These are phyloP conservation scores for Alopecurus myosuroides DNA, from an alignment of 176 grass and related monocot species.

Conservation along the genomic window DNA sequence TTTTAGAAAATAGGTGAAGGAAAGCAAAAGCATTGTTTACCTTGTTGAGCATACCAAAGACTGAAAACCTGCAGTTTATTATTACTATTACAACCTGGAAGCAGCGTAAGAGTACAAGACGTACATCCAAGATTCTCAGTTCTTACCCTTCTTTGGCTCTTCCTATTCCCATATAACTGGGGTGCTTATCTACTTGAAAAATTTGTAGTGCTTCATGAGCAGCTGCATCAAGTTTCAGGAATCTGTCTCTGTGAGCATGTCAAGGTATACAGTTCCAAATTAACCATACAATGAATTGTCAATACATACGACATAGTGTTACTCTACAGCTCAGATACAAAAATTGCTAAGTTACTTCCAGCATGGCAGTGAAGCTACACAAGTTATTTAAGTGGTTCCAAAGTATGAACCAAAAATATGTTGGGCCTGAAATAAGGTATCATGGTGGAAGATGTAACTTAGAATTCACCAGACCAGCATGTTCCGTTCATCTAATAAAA, in stretches of 20 bases:
- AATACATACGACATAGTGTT: neutral
- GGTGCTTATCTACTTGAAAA: constrained; percentile 97
- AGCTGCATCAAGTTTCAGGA: constrained; percentile 92
- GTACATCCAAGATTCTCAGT: constrained; percentile 39
- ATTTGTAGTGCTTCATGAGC: constrained; percentile 91
- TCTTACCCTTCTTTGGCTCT: constrained; percentile 92
- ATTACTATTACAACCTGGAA: constrained; percentile 21
- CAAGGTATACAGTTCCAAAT: constrained; percentile 37
- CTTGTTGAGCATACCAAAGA: constrained; percentile 98
- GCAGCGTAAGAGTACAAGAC: constrained; percentile 6
- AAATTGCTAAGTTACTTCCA: constrained; percentile 13
- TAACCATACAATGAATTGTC: neutral
- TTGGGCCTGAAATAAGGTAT: neutral
- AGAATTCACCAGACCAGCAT: constrained; percentile 12
- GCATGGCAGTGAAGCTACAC: neutral
- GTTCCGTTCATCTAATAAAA: neutral
- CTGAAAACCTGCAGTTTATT: constrained; percentile 74
- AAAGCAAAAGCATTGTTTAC: constrained; percentile 29
- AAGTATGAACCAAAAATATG: neutral
- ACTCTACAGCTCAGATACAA: neutral
- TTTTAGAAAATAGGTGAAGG: constrained; percentile 16
- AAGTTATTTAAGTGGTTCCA: constrained; percentile 4
- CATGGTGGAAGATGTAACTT: constrained; percentile 1
- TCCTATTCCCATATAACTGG: constrained; percentile 98
- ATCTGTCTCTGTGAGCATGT: constrained; percentile 76